A percentile compares a stretch with the other conserved stretches of the same genome.
phyloP scores from a whole-genome alignment of 257 asterid species.

The Nicotiana knightiana region DNA sequence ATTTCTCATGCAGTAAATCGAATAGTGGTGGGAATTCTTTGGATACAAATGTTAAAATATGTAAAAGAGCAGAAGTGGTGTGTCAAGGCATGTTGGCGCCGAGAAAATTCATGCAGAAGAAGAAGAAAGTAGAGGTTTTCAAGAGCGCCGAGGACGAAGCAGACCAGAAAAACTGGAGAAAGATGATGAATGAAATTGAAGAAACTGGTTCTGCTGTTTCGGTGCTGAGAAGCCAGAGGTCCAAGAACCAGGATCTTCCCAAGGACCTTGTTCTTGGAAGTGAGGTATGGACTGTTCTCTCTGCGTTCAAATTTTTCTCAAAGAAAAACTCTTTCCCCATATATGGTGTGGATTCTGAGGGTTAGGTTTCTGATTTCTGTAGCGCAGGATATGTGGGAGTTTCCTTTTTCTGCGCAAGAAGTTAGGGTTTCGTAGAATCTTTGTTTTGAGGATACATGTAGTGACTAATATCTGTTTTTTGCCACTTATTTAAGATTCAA shows the following conservation, averaged over 20 bases:
- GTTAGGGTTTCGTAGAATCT: background rate
- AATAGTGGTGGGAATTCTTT: slow-evolving; percentile 31
- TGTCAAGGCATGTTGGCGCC: slow-evolving; percentile 89
- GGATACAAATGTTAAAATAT: slow-evolving; percentile 37
- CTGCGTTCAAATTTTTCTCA: background rate
- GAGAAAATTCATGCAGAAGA: slow-evolving; percentile 87
- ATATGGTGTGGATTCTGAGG: background rate
- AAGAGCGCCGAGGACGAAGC: slow-evolving; percentile 70
- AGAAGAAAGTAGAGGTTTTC: slow-evolving; percentile 76
- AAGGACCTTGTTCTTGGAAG: slow-evolving; percentile 74
- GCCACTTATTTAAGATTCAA: too few relatives aligned
- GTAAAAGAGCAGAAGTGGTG: slow-evolving; percentile 57
- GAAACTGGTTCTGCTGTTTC: slow-evolving; percentile 66
- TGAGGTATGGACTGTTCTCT: slow-evolving; percentile 48
- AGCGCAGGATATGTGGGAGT: too few relatives aligned
- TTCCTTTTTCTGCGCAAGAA: too few relatives aligned
- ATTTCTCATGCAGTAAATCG: slow-evolving; percentile 45
- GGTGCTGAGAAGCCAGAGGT: slow-evolving; percentile 62
- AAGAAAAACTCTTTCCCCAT: background rate
- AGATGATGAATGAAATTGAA: slow-evolving; percentile 81
- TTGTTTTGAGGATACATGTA: too few relatives aligned
- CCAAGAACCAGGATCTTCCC: slow-evolving; percentile 61
- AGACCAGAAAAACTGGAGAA: slow-evolving; percentile 86
- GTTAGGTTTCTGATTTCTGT: background rate
- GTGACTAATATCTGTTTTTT: too few relatives aligned